Percentiles rank a stretch among this genome's conserved stretches.
Evolutionary conservation across 169 alveolate species (phyloP).

Genomic region (Besnoitia besnoiti): DNA sequence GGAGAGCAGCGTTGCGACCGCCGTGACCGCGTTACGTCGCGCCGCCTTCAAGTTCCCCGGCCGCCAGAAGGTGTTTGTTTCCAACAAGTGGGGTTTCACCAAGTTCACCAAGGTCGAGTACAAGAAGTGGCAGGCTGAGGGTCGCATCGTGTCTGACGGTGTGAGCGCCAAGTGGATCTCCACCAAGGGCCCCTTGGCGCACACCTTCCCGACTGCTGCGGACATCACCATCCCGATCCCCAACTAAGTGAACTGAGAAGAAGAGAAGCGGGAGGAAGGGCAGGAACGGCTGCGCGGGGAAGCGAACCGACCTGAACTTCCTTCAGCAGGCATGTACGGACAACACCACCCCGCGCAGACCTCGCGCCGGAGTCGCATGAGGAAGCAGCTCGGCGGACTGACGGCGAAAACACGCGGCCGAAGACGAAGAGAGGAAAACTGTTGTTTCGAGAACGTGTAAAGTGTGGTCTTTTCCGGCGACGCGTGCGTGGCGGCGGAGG

Average conservation of each 20-base stretch:
- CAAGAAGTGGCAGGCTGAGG: slow-evolving; percentile 92
- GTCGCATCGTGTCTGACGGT: slow-evolving; percentile 86
- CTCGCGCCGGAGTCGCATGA: no score
- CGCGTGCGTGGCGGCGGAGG: no score
- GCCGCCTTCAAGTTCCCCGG: slow-evolving; percentile 99
- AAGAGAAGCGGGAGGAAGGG: not conserved
- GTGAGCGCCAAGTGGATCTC: slow-evolving; percentile 75
- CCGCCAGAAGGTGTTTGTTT: slow-evolving; percentile 96
- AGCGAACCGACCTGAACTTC: no score
- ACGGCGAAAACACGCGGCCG: no score
- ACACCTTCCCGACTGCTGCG: slow-evolving; percentile 68
- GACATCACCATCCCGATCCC: slow-evolving; percentile 61
- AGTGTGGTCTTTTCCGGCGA: no score
- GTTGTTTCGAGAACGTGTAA: no score
- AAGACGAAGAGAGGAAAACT: no score
- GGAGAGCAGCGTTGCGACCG: slow-evolving; percentile 87
- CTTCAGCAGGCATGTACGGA: no score
- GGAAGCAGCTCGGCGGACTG: no score
- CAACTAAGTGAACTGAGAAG: slow-evolving; percentile 25
- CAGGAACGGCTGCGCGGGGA: no score
- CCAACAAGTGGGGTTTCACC: slow-evolving; percentile 99
- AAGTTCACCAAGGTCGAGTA: slow-evolving; percentile 93
- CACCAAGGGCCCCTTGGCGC: slow-evolving; percentile 67
- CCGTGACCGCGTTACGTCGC: slow-evolving; percentile 96
- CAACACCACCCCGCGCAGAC: no score